Evolutionary conservation across 352 stramenopile genomes (phyloP).

Genomic region (Globisporangium iwayamae): DNA sequence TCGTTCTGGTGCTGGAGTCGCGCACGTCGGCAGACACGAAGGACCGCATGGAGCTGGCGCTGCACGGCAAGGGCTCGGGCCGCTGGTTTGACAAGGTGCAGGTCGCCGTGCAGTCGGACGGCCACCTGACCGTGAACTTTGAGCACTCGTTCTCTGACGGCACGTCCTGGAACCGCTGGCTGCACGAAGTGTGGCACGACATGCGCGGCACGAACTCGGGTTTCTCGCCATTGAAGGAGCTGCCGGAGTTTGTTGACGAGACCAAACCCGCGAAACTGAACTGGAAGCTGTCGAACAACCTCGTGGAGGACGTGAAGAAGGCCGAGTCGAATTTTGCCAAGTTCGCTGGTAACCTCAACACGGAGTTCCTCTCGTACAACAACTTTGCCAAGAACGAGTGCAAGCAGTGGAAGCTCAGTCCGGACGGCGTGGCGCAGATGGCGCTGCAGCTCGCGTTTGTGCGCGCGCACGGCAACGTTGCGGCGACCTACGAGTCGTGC

Average conservation of each 20-base stretch:
- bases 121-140: conserved; percentile 91
- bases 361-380: conserved; percentile 81
- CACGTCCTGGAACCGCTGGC: conserved; percentile 90
- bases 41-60: conserved; percentile 75
- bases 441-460: conserved; percentile 89
- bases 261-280: conserved; percentile 47
- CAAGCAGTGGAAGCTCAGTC: conserved; percentile 90
- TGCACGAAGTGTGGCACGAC: conserved; percentile 90
- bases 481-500: conserved; percentile 91
- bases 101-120: conserved; percentile 81
- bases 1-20: conserved; percentile 87
- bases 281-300: conserved; percentile 78
- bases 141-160: conserved; percentile 93
- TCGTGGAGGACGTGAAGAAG: conserved; percentile 71
- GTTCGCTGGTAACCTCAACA: conserved; percentile 64
- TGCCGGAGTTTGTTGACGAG: conserved; percentile 49
- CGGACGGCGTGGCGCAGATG: conserved; percentile 90
- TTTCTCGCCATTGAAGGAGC: conserved; percentile 58
- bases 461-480: conserved; percentile 66
- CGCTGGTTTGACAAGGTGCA: conserved; percentile 95
- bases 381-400: conserved; percentile 89
- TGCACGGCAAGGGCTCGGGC: conserved; percentile 79
- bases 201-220: conserved; percentile 79
- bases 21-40: conserved; percentile 56
- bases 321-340: conserved; percentile 63